phyloP scores from a whole-genome alignment of 768 basidiomycete genomes.

The Lentinus brumalis region DNA sequence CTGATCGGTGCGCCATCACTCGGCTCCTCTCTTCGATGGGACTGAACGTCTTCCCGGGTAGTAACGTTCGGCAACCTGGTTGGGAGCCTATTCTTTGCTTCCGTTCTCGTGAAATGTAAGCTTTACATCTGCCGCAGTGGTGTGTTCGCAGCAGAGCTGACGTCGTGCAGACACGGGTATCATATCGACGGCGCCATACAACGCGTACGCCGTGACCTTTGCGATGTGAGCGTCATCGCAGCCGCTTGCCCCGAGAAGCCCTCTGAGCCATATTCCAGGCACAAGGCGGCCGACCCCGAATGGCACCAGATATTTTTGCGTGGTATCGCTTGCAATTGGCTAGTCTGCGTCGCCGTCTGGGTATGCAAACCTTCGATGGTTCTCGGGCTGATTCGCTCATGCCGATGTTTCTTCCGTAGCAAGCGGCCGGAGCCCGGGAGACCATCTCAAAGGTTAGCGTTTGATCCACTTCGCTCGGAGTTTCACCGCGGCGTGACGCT shows the following conservation, averaged over 20 bases:
- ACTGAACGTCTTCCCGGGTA: constrained; percentile 26
- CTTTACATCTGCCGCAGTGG: neutral
- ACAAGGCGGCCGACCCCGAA: constrained; percentile 62
- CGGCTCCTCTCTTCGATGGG: neutral
- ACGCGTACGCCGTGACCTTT: constrained; percentile 51
- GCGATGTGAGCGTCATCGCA: constrained; percentile 49
- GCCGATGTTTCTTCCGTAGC: constrained; percentile 41
- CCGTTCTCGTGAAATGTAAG: constrained; percentile 66
- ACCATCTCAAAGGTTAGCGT: constrained; percentile 62
- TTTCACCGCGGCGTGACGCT: neutral
- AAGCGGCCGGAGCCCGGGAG: constrained; percentile 67
- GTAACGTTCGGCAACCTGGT: constrained; percentile 70
- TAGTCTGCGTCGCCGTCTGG: constrained; percentile 75
- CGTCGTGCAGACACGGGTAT: constrained; percentile 54
- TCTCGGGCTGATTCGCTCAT: neutral
- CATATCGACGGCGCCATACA: constrained; percentile 59
- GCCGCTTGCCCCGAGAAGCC: neutral
- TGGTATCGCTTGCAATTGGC: constrained; percentile 78
- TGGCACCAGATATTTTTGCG: constrained; percentile 77
- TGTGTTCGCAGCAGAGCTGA: neutral
- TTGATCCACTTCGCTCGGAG: neutral
- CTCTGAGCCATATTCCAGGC: constrained; percentile 34
- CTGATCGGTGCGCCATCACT: constrained; percentile 49
- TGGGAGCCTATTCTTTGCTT: constrained; percentile 72
- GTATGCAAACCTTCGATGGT: constrained; percentile 40